Evolutionary conservation across 2,329 filamentous ascomycete species (phyloP).

Genomic region (Penicillium olsonii): DNA sequence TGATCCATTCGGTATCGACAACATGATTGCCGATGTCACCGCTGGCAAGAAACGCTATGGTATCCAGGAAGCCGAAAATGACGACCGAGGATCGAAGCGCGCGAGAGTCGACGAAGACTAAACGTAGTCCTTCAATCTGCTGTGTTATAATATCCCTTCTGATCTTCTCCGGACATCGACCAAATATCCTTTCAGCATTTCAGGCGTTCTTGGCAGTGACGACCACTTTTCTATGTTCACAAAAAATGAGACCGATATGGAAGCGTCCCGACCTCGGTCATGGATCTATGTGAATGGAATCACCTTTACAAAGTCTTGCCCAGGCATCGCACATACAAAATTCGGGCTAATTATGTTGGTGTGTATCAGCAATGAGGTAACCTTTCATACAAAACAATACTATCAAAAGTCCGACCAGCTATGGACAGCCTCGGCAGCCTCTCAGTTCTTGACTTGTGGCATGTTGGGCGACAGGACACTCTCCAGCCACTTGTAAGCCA

Average conservation of each 20-base stretch:
- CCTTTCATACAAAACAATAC: background rate
- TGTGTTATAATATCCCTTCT: conserved; percentile 13
- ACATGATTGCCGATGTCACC: conserved; percentile 81
- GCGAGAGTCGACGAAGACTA: conserved; percentile 74
- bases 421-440: background rate
- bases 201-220: conserved; percentile 27
- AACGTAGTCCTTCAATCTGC: conserved; percentile 9
- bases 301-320: background rate
- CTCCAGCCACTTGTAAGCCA: conserved; percentile 43
- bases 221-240: conserved; percentile 13
- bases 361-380: background rate
- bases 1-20: conserved; percentile 93
- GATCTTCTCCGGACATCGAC: conserved; percentile 4
- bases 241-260: conserved; percentile 1
- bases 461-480: conserved; percentile 23
- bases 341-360: background rate
- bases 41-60: conserved; percentile 49
- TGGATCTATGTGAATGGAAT: background rate
- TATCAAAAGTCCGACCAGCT: background rate
- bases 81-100: conserved; percentile 60
- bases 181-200: conserved; percentile 28
- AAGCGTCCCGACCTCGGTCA: background rate
- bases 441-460: conserved; percentile 26
- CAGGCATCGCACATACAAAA: background rate
- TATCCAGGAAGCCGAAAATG: conserved; percentile 43